These are phyloP conservation scores for Porcisia hertigi DNA, from an alignment of 208 protist genomes.

Conservation along the genomic window DNA sequence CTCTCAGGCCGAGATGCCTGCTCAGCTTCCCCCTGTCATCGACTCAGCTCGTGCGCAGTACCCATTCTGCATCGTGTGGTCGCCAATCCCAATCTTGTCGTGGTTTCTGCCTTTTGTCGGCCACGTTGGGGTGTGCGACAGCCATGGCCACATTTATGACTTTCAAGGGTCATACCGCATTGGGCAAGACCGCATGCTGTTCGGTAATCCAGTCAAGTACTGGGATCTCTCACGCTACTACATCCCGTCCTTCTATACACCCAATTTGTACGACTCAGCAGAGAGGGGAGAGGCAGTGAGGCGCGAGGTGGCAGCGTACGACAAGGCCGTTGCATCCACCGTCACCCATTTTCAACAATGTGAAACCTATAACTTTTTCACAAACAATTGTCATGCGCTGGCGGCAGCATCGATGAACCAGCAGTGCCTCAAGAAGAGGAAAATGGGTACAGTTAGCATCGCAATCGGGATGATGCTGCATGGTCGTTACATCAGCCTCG, in stretches of 20 bases:
- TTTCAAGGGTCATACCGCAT: constrained; percentile 90
- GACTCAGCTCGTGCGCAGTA: constrained; percentile 72
- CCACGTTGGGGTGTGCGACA: constrained; percentile 91
- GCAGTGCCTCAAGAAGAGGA: constrained; percentile 32
- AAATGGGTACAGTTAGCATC: constrained; percentile 51
- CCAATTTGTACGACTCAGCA: constrained; percentile 3
- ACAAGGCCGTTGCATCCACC: constrained; percentile 40
- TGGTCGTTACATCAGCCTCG: constrained; percentile 39
- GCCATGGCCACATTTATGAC: constrained; percentile 83
- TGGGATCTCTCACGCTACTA: constrained; percentile 68
- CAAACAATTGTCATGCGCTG: constrained; percentile 91
- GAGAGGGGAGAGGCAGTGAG: constrained; percentile 28
- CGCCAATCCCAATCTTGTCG: constrained; percentile 85
- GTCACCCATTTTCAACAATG: constrained; percentile 62
- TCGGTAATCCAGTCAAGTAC: constrained; percentile 85
- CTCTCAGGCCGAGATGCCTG: constrained; percentile 5
- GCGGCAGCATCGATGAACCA: constrained; percentile 56
- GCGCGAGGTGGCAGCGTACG: constrained; percentile 57
- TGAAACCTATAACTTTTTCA: constrained; percentile 87
- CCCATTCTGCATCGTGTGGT: constrained; percentile 93
- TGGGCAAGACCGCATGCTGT: constrained; percentile 86
- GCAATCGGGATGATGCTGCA: constrained; percentile 46
- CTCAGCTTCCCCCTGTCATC: constrained; percentile 49
- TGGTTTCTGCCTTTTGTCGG: constrained; percentile 92
- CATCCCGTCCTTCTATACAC: constrained; percentile 59